Conservation (phyloP, 2,329 filamentous ascomycete genomes). For the Botrytis medusae region DNA sequence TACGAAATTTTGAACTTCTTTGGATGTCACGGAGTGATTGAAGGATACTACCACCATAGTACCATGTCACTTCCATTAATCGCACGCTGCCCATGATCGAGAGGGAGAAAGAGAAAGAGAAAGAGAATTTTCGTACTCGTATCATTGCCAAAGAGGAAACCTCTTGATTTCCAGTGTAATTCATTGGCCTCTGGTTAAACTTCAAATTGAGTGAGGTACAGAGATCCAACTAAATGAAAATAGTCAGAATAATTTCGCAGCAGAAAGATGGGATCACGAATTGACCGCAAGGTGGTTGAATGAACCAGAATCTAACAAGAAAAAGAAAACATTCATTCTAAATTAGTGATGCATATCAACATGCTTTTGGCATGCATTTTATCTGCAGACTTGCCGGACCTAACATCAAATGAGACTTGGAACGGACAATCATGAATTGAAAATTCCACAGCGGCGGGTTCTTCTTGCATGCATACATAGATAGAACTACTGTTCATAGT, state of each 20-base stretch:
- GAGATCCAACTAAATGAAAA: background rate
- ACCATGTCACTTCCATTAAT: constrained; percentile 15
- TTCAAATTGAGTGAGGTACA: background rate
- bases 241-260: background rate
- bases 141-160: constrained; percentile 1
- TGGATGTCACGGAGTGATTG: background rate
- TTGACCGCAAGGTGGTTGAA: too few relatives aligned
- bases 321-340: background rate
- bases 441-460: constrained; percentile 5
- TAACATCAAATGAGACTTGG: constrained; percentile 1
- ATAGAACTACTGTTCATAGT: background rate
- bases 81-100: constrained; percentile 17
- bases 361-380: constrained; percentile 8
- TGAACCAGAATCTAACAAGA: too few relatives aligned
- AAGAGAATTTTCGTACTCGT: constrained; percentile 11
- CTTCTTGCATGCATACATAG: background rate
- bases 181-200: background rate
- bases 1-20: background rate
- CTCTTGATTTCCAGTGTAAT: background rate
- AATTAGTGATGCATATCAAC: constrained; percentile 13
- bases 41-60: background rate
- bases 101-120: background rate
- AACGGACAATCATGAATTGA: background rate
- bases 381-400: constrained; percentile 9
- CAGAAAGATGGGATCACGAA: background rate